Evolutionary conservation across 2,329 filamentous ascomycete genomes (phyloP).

Genomic region (Pochonia chlamydosporia): DNA sequence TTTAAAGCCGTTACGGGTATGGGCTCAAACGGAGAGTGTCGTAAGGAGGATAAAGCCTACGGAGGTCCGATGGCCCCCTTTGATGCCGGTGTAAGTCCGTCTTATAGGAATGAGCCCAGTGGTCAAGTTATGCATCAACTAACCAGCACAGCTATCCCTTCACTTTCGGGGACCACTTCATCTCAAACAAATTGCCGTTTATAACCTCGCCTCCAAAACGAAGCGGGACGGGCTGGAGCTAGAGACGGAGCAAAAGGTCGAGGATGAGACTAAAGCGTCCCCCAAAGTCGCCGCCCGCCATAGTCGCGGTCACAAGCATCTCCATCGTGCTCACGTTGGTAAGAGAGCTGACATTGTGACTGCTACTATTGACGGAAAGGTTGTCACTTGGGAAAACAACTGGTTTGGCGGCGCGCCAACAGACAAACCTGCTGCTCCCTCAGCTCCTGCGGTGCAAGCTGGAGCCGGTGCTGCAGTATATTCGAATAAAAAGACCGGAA

Average conservation of each 20-base stretch:
- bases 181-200: slow-evolving; percentile 64
- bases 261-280: neutral
- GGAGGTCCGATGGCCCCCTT: slow-evolving; percentile 60
- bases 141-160: slow-evolving; percentile 53
- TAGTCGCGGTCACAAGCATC: slow-evolving; percentile 41
- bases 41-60: slow-evolving; percentile 45
- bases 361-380: slow-evolving; percentile 52
- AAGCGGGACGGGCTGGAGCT: slow-evolving; percentile 18
- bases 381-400: slow-evolving; percentile 54
- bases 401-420: slow-evolving; percentile 34
- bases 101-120: too few relatives aligned
- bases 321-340: slow-evolving; percentile 32
- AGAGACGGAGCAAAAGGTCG: neutral
- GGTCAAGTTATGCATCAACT: too few relatives aligned
- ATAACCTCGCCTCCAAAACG: slow-evolving; percentile 42
- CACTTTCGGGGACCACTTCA: slow-evolving; percentile 67
- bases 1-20: slow-evolving; percentile 63
- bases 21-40: slow-evolving; percentile 49
- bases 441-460: slow-evolving; percentile 11
- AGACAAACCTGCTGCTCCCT: slow-evolving; percentile 12
- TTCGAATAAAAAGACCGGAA: neutral
- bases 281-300: slow-evolving; percentile 18
- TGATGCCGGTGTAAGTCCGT: slow-evolving; percentile 61
- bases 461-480: slow-evolving; percentile 12
- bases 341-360: slow-evolving; percentile 48